phyloP scores from a whole-genome alignment of 768 basidiomycete species.

The Boletus rufocinnamomeus region DNA sequence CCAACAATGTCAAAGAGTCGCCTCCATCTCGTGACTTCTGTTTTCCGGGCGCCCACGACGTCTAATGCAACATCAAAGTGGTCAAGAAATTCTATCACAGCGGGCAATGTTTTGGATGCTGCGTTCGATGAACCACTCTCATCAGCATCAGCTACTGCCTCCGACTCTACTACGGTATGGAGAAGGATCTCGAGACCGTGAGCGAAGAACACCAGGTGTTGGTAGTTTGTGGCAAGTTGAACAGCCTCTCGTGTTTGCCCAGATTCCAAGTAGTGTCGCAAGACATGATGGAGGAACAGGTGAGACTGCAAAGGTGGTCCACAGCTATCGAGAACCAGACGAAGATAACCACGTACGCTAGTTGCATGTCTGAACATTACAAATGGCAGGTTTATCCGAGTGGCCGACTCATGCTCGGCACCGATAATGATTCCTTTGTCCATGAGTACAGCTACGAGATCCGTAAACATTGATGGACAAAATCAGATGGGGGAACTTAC shows the following conservation, averaged over 20 bases:
- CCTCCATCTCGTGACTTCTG: conserved; percentile 89
- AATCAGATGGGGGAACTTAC: conserved; percentile 46
- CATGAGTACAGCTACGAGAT: conserved; percentile 84
- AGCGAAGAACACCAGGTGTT: conserved; percentile 86
- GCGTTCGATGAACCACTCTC: conserved; percentile 23
- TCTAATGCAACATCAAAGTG: conserved; percentile 90
- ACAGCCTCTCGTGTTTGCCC: conserved; percentile 74
- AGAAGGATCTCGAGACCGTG: conserved; percentile 94
- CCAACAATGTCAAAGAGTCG: conserved; percentile 89
- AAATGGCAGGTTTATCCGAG: conserved; percentile 77
- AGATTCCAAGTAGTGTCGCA: conserved; percentile 77
- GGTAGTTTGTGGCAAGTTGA: conserved; percentile 82
- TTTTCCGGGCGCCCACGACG: conserved; percentile 96
- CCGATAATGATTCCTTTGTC: conserved; percentile 99
- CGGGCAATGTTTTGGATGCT: conserved; percentile 50
- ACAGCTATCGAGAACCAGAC: conserved; percentile 4
- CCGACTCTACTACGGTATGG: conserved; percentile 90
- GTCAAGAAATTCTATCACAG: conserved; percentile 88
- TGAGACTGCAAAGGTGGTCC: conserved; percentile 63
- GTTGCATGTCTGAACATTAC: conserved; percentile 91
- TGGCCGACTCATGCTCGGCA: conserved; percentile 83
- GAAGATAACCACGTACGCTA: conserved; percentile 55
- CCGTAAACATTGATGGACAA: conserved; percentile 2
- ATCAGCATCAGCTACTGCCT: conserved; percentile 45
- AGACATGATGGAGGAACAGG: conserved; percentile 89